A percentile compares a stretch with the other conserved stretches of the same genome.
These are phyloP conservation scores for Pythium folliculosum DNA, from an alignment of 352 stramenopile species.

Conservation along the genomic window DNA sequence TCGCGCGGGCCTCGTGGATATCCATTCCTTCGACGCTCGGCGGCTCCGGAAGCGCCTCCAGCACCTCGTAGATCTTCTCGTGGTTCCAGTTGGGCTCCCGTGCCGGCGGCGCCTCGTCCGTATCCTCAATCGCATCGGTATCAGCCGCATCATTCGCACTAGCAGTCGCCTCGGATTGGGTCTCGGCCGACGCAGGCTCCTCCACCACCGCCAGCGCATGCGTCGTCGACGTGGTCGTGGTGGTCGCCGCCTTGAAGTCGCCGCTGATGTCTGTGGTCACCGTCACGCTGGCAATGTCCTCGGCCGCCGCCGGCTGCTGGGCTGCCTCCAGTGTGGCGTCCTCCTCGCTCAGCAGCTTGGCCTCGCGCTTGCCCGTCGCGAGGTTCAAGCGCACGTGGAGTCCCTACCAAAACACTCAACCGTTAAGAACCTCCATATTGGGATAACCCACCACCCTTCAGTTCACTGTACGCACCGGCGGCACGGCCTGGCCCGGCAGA, in stretches of 20 bases:
- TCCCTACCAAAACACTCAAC: constrained; percentile 42
- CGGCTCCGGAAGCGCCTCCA: constrained; percentile 75
- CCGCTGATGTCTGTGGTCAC: constrained; percentile 57
- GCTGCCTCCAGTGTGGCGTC: constrained; percentile 29
- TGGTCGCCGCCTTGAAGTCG: constrained; percentile 36
- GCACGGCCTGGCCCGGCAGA: constrained; percentile 62
- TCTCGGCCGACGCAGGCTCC: constrained; percentile 25
- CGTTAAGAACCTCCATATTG: no score
- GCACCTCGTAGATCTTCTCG: constrained; percentile 86
- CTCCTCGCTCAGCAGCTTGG: constrained; percentile 72
- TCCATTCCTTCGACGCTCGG: constrained; percentile 76
- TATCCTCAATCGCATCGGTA: background rate
- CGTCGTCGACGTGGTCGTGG: background rate
- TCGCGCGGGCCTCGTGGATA: constrained; percentile 70
- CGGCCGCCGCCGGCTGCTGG: constrained; percentile 29
- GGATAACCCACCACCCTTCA: no score
- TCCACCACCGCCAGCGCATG: constrained; percentile 28
- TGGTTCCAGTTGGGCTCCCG: constrained; percentile 77
- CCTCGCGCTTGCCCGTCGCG: constrained; percentile 78
- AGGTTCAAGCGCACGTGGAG: constrained; percentile 84
- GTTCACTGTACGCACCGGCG: constrained; percentile 34
- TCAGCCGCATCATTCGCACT: background rate
- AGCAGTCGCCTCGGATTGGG: constrained; percentile 11
- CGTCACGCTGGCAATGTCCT: constrained; percentile 45
- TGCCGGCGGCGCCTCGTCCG: constrained; percentile 37